Conservation (phyloP, 2,329 filamentous ascomycete species). For the Monilinia vaccinii-corymbosi region DNA sequence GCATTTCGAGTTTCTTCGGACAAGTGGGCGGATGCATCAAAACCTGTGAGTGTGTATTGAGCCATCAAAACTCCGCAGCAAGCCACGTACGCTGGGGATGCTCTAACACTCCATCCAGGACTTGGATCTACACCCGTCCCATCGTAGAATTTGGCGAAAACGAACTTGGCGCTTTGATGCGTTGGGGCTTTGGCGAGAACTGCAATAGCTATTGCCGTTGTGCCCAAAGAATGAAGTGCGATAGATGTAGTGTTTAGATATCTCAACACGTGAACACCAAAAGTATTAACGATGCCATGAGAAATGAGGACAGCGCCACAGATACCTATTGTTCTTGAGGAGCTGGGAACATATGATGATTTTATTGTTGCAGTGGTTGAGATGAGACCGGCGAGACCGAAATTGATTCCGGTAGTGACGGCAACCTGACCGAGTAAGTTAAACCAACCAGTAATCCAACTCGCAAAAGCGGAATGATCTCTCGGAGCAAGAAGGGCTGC, state of each 20-base stretch:
- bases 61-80: constrained; percentile 44
- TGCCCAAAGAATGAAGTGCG: constrained; percentile 43
- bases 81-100: constrained; percentile 45
- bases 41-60: constrained; percentile 47
- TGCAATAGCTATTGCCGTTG: constrained; percentile 44
- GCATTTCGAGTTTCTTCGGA: constrained; percentile 49
- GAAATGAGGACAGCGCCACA: constrained; percentile 47
- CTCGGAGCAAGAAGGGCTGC: constrained; percentile 46
- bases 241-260: constrained; percentile 50
- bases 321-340: constrained; percentile 46
- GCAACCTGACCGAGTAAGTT: constrained; percentile 41
- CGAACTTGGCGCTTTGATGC: constrained; percentile 45
- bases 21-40: constrained; percentile 47
- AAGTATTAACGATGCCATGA: constrained; percentile 47
- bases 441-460: constrained; percentile 42
- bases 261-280: constrained; percentile 45
- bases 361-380: constrained; percentile 38
- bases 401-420: constrained; percentile 40
- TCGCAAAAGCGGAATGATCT: constrained; percentile 35
- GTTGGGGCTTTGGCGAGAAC: constrained; percentile 48
- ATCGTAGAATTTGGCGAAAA: constrained; percentile 45
- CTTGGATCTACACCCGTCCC: constrained; percentile 36
- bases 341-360: constrained; percentile 34
- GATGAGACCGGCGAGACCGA: constrained; percentile 38
- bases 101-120: constrained; percentile 44